Evolutionary conservation across 805 yeast species (phyloP).

Genomic region (Yueomyces sp.): DNA sequence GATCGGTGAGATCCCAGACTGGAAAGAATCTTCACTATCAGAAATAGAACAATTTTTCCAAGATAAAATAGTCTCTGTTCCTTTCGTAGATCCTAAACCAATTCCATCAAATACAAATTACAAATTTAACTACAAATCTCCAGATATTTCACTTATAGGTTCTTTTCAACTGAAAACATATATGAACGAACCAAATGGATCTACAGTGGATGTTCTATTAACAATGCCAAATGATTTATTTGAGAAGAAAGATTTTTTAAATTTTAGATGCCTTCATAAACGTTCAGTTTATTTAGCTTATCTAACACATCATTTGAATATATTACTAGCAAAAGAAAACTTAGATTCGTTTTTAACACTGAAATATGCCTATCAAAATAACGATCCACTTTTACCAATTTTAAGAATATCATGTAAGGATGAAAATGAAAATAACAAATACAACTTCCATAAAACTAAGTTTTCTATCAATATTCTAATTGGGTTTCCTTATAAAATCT

Average conservation of each 20-base stretch:
- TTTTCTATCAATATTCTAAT: conserved; percentile 60
- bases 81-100: conserved; percentile 88
- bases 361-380: conserved; percentile 59
- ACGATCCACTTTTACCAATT: conserved; percentile 65
- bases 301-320: conserved; percentile 50
- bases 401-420: conserved; percentile 41
- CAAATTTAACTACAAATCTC: conserved; percentile 54
- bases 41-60: conserved; percentile 47
- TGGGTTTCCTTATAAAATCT: conserved; percentile 57
- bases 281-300: conserved; percentile 78
- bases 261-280: conserved; percentile 82
- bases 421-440: conserved; percentile 4
- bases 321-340: conserved; percentile 34
- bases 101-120: conserved; percentile 43
- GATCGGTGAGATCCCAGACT: conserved; percentile 50
- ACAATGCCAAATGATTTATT: conserved; percentile 69
- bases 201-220: conserved; percentile 64
- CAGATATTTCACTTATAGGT: conserved; percentile 72
- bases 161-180: conserved; percentile 82
- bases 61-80: conserved; percentile 45
- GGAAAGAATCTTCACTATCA: conserved; percentile 35
- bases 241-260: conserved; percentile 78
- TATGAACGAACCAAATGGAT: conserved; percentile 48
- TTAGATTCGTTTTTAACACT: conserved; percentile 33
- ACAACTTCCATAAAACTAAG: conserved; percentile 54